Base-by-base conservation (phyloP, 306 rosid genomes). In the Begonia fuchsioides region DNA sequence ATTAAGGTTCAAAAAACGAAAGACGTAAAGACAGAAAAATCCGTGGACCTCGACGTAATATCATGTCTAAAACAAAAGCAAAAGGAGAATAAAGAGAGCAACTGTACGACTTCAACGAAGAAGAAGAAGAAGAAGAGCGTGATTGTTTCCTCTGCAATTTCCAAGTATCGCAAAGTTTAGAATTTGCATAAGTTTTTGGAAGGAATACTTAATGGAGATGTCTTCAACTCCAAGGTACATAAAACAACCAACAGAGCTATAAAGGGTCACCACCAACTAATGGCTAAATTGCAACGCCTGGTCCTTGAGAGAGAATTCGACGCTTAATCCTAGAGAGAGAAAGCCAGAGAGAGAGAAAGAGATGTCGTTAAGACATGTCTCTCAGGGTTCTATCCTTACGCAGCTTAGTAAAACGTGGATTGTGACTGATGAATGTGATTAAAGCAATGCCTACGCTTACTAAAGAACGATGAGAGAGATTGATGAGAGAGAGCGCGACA, bases 161-260 rank as follows among this genome's bases (percentile, higher is more conserved):
- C 52, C 40, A 47, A 53, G 18, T 53, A 45, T 38, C 6, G 46
- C 17, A 14, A 15, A 11, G 41, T 38, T 15, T 14, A 3, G n/a
- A 46, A 47, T 41, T 45, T 26, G 16, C n/a, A 20, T 43, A 58
- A 38, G 18, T 47, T 20, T 62, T n/a, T 32, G 3, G 26, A 40
- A 70, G 81, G 77, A 75, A 77, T 74, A 75, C 81, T 55, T 64
- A 46, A 18, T 54, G 56, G 74, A 62, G 72, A 67, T 53, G 66
- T 53, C 71, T 75, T 74, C 68, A 63, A 67, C 7, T 26, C 8
- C 35, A 26, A 48, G 69, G 63, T 52, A 66, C 60, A 75, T 75
- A 67, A 69, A 63, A 75, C 77, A 67, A 63, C 77, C 81, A 75
- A 70, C n/a, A n/a, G n/a, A n/a, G n/a, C n/a, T n/a, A n/a, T n/a